Evolutionary conservation across 2,329 filamentous ascomycete species (phyloP), one percentile per base, ranked within the genome.

Genomic region (Blastomyces silverae): DNA sequence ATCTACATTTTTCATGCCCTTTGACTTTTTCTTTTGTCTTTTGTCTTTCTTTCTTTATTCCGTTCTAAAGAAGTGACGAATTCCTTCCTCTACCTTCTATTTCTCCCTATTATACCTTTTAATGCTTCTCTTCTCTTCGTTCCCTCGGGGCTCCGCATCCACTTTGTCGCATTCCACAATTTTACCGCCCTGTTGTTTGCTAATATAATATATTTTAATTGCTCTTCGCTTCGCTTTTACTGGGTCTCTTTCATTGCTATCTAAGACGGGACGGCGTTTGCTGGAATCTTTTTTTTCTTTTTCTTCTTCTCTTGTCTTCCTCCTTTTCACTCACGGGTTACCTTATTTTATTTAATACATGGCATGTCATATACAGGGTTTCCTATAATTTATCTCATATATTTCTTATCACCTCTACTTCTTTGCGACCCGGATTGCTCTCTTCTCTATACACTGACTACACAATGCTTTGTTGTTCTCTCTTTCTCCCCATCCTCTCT

Each of bases 251-350:
- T 57, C 37, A 59, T 37, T 11, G 37, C 25, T 44, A 11, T 20
- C 37, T 28, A 25, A 59, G 56, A 59, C 37, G 56, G 67, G 59
- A 65, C 61, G 68, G 67, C 44, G 64, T 62, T 60, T 63, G 61
- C 53, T 17, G 37, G 8, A n/a, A n/a, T n/a, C n/a, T n/a, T 63
- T 28, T 11, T 25, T 60, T 7, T 37, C 11, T 64, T 8, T 52
- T n/a, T 25, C 5, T 48, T n/a, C 44, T 56, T 28, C 37, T 48
- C 46, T 61, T 52, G 61, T 25, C 34, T 46, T 53, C 22, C 37
- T 57, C 53, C 48, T 28, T 57, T 22, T 20, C 15, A 15, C 42
- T 44, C 3, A 17, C 42, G 42, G 42, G 20, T 64, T 60, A 15
- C 55, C 22, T 61, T 52, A 50, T 42, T 50, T 59, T 62, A 15